Percentiles rank a stretch among this genome's conserved stretches.
Evolutionary conservation across 2,329 filamentous ascomycete genomes (phyloP).

Genomic region (Sarocladiaceae sp.): DNA sequence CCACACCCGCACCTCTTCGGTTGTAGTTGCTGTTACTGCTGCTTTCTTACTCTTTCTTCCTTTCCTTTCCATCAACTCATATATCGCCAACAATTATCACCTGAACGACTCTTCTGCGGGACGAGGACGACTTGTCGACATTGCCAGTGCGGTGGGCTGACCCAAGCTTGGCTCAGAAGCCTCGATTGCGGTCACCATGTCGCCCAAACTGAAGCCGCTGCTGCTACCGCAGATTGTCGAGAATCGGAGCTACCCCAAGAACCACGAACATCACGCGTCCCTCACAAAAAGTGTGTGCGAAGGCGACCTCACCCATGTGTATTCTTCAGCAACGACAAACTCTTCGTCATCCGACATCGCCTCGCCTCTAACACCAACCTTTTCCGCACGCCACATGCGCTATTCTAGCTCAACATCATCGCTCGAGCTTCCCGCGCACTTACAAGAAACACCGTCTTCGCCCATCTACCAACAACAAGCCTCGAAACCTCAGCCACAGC

Average conservation of each 20-base stretch:
- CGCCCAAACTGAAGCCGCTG: constrained; percentile 45
- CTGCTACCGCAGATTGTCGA: constrained; percentile 48
- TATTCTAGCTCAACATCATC: constrained; percentile 75
- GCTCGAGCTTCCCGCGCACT: constrained; percentile 48
- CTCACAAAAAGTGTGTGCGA: constrained; percentile 27
- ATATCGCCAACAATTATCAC: constrained; percentile 1
- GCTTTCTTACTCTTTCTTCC: background rate
- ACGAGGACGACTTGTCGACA: background rate
- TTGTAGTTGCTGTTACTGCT: background rate
- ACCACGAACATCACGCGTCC: constrained; percentile 20
- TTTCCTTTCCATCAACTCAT: constrained; percentile 1
- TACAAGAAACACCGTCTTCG: constrained; percentile 35
- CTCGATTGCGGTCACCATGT: constrained; percentile 26
- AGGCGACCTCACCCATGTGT: constrained; percentile 31
- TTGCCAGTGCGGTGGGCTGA: constrained; percentile 7
- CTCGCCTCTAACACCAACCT: constrained; percentile 66
- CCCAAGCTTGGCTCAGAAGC: constrained; percentile 1
- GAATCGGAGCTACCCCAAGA: constrained; percentile 38
- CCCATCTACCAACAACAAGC: constrained; percentile 30
- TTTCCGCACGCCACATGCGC: constrained; percentile 57
- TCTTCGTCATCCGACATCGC: constrained; percentile 61
- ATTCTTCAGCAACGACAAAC: constrained; percentile 36
- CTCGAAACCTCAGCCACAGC: constrained; percentile 20
- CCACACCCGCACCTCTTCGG: constrained; percentile 5
- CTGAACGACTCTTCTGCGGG: background rate